A percentile compares a stretch with the other conserved stretches of the same genome.
Evolutionary conservation across 1,139 yeast species (phyloP).

Genomic region (Saccharomyces hybrid): DNA sequence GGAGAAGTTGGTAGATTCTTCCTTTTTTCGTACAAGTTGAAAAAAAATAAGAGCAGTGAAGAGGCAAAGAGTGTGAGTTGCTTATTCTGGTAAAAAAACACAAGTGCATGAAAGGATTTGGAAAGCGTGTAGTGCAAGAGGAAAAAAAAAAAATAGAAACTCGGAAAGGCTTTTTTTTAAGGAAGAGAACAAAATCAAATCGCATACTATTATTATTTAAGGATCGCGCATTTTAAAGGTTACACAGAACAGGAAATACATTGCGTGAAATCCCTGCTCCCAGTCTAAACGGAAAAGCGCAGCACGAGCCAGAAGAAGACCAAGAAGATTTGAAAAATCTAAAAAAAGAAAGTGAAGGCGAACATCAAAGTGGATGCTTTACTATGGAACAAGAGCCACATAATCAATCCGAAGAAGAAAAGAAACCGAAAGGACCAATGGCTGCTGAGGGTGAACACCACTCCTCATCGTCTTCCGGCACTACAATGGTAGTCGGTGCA

Average conservation of each 20-base stretch:
- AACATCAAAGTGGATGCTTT: neutral
- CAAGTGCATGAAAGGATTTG: neutral
- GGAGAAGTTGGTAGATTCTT: neutral
- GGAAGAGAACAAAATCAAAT: neutral
- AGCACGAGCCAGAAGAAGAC: neutral
- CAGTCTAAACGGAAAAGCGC: neutral
- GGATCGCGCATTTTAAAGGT: neutral
- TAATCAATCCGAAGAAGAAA: neutral
- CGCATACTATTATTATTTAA: neutral
- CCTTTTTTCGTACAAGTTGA: neutral
- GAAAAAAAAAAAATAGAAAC: neutral
- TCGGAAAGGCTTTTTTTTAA: neutral
- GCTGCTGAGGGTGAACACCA: neutral
- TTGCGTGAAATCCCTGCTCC: neutral
- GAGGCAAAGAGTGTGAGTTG: neutral
- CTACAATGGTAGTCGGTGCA: neutral
- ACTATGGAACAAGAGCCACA: neutral
- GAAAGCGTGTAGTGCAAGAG: neutral
- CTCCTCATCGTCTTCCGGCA: neutral
- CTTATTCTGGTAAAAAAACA: neutral
- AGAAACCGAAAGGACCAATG: neutral
- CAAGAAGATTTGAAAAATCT: neutral
- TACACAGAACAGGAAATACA: neutral
- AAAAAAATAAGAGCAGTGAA: neutral
- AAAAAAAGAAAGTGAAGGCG: neutral